Percentiles rank a stretch among this genome's conserved stretches.
Conservation (phyloP, 176 grass and related monocot species). For the Pontederia crassipes region DNA sequence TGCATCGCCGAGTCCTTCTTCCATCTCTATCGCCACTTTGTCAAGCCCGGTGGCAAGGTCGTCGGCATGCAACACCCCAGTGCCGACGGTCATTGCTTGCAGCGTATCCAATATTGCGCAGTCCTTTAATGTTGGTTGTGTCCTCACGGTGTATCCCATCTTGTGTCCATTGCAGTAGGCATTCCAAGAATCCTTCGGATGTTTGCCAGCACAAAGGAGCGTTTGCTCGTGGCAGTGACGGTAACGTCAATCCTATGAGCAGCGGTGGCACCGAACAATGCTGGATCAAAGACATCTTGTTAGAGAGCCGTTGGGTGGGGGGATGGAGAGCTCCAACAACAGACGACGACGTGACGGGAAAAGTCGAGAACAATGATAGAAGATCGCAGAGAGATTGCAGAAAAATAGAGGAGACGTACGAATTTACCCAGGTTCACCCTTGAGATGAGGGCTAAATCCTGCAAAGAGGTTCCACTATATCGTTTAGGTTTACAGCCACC, state of each 20-base stretch:
- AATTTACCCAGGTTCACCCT: too few species aligned
- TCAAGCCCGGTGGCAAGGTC: not conserved
- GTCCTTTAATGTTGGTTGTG: constrained; percentile 20
- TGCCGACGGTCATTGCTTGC: constrained; percentile 18
- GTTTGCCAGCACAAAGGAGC: constrained; percentile 36
- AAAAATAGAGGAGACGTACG: too few species aligned
- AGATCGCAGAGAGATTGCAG: too few species aligned
- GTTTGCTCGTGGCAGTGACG: constrained; percentile 16
- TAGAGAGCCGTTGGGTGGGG: too few species aligned
- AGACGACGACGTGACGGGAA: too few species aligned
- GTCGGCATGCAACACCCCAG: constrained; percentile 19
- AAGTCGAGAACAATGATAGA: too few species aligned
- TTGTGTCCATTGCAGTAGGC: not conserved
- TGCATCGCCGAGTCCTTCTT: constrained; percentile 21
- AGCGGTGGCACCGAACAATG: too few species aligned
- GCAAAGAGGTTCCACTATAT: too few species aligned
- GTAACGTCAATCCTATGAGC: constrained; percentile 18
- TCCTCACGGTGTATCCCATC: constrained; percentile 9
- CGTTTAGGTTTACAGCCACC: too few species aligned
- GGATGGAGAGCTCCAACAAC: too few species aligned
- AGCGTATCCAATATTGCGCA: constrained; percentile 6
- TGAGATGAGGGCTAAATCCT: too few species aligned
- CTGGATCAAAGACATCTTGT: too few species aligned
- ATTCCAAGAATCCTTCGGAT: constrained; percentile 34
- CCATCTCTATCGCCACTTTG: not conserved